phyloP scores from a whole-genome alignment of 768 basidiomycete species.

The Trametes sanguinea region DNA sequence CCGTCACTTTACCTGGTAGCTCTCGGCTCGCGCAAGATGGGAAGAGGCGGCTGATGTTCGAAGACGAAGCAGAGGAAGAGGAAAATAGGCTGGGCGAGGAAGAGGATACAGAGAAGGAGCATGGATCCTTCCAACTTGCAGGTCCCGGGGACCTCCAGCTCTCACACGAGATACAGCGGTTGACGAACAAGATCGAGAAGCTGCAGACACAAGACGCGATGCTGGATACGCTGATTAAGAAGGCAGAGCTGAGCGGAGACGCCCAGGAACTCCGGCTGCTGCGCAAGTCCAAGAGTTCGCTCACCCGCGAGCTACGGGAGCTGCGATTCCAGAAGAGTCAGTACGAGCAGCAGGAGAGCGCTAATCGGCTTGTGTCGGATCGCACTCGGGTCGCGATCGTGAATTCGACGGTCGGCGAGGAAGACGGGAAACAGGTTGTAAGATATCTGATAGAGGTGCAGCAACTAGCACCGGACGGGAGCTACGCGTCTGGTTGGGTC shows the following conservation, averaged over 20 bases:
- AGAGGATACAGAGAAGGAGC: conserved; percentile 40
- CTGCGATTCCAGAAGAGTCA: conserved; percentile 88
- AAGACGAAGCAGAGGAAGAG: conserved; percentile 46
- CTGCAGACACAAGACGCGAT: conserved; percentile 80
- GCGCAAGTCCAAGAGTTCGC: conserved; percentile 75
- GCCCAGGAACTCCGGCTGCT: conserved; percentile 83
- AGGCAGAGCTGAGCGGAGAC: conserved; percentile 93
- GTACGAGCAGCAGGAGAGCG: conserved; percentile 92
- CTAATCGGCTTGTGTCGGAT: conserved; percentile 82
- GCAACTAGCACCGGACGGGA: conserved; percentile 79
- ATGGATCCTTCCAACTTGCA: conserved; percentile 69
- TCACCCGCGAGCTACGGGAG: conserved; percentile 82
- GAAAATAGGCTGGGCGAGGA: conserved; percentile 65
- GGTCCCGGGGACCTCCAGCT: conserved; percentile 90
- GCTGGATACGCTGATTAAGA: conserved; percentile 86
- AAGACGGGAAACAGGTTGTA: conserved; percentile 87
- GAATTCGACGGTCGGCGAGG: conserved; percentile 79
- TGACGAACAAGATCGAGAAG: conserved; percentile 74
- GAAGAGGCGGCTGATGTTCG: conserved; percentile 25
- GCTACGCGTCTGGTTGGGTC: conserved; percentile 86
- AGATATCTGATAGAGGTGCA: conserved; percentile 92
- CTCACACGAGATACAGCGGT: conserved; percentile 79
- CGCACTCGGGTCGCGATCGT: conserved; percentile 85
- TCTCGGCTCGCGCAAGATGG: background rate
- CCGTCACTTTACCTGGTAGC: background rate